Base-by-base conservation (phyloP, 176 grass and related monocot species). In the Alopecurus myosuroides region DNA sequence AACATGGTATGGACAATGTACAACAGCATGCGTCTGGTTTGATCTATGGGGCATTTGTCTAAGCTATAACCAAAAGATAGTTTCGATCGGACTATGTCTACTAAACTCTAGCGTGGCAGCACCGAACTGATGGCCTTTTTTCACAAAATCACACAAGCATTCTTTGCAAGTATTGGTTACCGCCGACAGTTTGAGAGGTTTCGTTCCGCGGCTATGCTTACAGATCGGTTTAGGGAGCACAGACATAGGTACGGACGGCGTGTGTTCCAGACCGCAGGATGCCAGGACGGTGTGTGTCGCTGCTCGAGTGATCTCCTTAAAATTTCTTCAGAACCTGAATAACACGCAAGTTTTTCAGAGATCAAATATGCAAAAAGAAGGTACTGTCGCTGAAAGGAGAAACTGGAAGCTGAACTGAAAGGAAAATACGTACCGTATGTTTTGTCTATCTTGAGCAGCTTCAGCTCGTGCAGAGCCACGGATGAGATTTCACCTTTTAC, bases 201-300 rank as follows among this genome's bases (percentile, higher is more conserved):
- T 17, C 11, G 41, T 79, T 76, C 74, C 66, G 42, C 81, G 33
- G 12, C 17, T 85, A 76, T 94, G 88, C 39, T 89, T 73, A 82
- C 95, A 97, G 5, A 80, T 9, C 1, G 82, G 77, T 87, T 45
- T 88, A 18, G 88, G 33, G 49, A 89, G 56, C 14, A 82, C 34
- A 10, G 15, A 3, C 40, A 84, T 71, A 78, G 78, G 87, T 52
- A 34, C 45, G 1, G 76, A 81, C 40, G 72, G 70, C 0, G 90
- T 82, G 70, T 93, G 88, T 68, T 92, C 85, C 73, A 94, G 84
- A 36, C 90, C 88, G 0, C 79, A 97, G 56, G 92, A 87, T 2
- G 95, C 92, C 77, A 97, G 82, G 6, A 97, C 84, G 0, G 88
- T 91, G 64, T 97, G 95, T 5, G 95, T 97, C 25, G 86, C 79